A percentile compares a stretch with the other conserved stretches of the same genome.
Conservation (phyloP, 305 asterid species). For the Petunia hybrid region DNA sequence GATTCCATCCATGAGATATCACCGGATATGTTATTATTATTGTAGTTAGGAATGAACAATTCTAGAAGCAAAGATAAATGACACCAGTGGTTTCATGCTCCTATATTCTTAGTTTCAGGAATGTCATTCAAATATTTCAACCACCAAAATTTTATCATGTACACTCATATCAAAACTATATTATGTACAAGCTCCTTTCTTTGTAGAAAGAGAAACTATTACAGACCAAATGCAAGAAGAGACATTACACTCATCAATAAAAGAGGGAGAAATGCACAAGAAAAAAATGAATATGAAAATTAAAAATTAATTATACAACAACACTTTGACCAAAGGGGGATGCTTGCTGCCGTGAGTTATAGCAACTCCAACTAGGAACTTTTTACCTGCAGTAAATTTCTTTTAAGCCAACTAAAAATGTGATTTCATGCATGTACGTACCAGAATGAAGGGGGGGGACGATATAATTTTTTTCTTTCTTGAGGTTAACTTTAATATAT, state of each 20-base stretch:
- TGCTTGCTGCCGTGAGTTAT: background rate
- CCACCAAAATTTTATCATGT: no score
- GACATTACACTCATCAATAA: background rate
- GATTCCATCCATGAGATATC: no score
- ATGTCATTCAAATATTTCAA: no score
- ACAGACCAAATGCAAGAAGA: slow-evolving; percentile 9
- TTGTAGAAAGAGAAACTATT: background rate
- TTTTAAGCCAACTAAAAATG: background rate
- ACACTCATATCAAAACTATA: no score
- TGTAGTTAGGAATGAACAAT: no score
- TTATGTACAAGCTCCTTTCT: background rate
- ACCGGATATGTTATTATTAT: no score
- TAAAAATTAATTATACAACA: background rate
- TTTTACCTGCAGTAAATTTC: slow-evolving; percentile 22
- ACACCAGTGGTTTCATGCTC: no score
- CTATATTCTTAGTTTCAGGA: no score
- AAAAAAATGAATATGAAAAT: background rate
- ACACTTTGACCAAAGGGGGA: background rate
- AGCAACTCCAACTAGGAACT: slow-evolving; percentile 27
- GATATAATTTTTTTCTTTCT: background rate
- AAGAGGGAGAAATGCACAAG: background rate
- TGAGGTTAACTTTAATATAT: background rate
- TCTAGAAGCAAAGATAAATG: no score
- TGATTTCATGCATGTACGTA: background rate
- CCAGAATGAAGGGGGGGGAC: background rate